Evolutionary conservation across 257 asterid genomes (phyloP).

Genomic region (Solanum sparsipilum): DNA sequence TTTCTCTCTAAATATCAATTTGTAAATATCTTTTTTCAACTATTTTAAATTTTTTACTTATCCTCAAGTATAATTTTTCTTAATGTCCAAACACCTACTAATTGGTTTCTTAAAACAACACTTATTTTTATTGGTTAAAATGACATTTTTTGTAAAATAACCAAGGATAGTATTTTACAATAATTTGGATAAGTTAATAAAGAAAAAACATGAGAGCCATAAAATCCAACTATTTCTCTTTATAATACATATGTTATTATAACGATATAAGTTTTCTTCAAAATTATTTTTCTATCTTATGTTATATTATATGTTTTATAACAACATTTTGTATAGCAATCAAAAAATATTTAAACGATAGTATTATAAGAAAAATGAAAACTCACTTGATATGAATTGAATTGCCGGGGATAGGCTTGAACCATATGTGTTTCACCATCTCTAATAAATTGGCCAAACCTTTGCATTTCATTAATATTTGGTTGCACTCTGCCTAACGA

Average conservation of each 20-base stretch:
- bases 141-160: background rate
- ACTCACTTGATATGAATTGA: conserved; percentile 27
- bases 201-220: background rate
- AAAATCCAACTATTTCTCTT: background rate
- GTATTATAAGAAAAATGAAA: background rate
- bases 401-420: conserved; percentile 23
- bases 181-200: background rate
- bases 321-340: background rate
- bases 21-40: background rate
- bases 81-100: background rate
- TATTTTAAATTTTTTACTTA: background rate
- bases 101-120: background rate
- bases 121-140: background rate
- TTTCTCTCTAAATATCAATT: background rate
- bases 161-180: background rate
- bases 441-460: conserved; percentile 12
- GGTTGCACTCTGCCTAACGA: conserved; percentile 8
- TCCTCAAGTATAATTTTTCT: background rate
- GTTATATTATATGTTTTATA: background rate
- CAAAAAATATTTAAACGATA: background rate
- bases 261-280: background rate
- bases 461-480: background rate
- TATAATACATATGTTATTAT: background rate
- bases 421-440: conserved; percentile 24
- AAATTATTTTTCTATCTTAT: background rate